phyloP scores from a whole-genome alignment of 1,284 basidiomycete genomes.

The Moesziomyces parantarcticus region DNA sequence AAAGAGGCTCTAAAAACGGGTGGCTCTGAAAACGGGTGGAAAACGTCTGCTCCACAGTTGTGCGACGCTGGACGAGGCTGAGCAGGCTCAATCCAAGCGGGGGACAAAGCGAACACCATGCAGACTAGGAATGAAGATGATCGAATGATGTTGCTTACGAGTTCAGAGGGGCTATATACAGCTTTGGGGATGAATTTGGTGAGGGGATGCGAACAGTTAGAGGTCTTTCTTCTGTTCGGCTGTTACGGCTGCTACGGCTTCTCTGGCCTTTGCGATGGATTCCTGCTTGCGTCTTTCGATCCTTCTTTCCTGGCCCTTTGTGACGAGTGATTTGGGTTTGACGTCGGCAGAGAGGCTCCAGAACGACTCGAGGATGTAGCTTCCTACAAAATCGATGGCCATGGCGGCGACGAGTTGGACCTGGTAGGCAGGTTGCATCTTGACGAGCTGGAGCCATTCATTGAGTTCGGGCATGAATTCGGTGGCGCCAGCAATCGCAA shows the following conservation, averaged over 20 bases:
- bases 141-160: too few species aligned
- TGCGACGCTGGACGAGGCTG: too few species aligned
- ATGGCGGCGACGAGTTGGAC: conserved; percentile 72
- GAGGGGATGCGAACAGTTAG: conserved; percentile 1
- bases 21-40: too few species aligned
- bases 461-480: conserved; percentile 96
- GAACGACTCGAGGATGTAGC: conserved; percentile 86
- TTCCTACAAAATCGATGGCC: conserved; percentile 87
- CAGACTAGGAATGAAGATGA: too few species aligned
- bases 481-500: conserved; percentile 59
- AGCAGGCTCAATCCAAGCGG: too few species aligned
- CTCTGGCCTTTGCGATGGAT: conserved; percentile 13
- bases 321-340: conserved; percentile 72
- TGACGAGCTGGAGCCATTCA: conserved; percentile 94
- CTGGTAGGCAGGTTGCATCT: conserved; percentile 79
- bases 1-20: too few species aligned
- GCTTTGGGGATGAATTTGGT: not conserved
- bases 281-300: conserved; percentile 45
- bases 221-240: conserved; percentile 34
- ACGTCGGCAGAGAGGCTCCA: conserved; percentile 89
- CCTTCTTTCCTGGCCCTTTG: conserved; percentile 46
- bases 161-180: not conserved
- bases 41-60: too few species aligned
- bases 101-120: too few species aligned
- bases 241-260: conserved; percentile 5